A percentile compares a stretch with the other conserved stretches of the same genome.
Evolutionary conservation across 1,139 yeast species (phyloP).

Genomic region (Pichia sp.): DNA sequence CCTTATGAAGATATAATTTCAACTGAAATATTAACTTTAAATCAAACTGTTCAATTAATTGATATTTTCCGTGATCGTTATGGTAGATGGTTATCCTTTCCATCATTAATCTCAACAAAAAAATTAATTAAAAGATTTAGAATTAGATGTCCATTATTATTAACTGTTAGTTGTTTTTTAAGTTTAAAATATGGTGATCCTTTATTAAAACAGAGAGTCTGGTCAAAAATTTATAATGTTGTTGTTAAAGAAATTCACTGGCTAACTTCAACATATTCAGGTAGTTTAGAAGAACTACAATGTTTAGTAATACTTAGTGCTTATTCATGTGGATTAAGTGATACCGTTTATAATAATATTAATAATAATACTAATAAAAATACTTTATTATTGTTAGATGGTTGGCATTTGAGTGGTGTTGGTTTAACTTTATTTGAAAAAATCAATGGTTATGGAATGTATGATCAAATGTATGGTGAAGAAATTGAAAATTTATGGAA

Average conservation of each 20-base stretch:
- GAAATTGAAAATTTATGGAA: slow-evolving; percentile 9
- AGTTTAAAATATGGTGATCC: slow-evolving; percentile 49
- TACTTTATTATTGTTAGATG: slow-evolving; percentile 12
- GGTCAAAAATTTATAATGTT: slow-evolving; percentile 38
- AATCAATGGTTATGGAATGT: slow-evolving; percentile 13
- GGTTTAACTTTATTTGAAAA: slow-evolving; percentile 15
- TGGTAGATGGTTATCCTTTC: slow-evolving; percentile 76
- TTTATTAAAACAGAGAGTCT: slow-evolving; percentile 32
- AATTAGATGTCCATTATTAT: slow-evolving; percentile 50
- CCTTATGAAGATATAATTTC: slow-evolving; percentile 38
- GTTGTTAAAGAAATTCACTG: slow-evolving; percentile 38
- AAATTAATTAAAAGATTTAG: slow-evolving; percentile 48
- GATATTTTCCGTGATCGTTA: slow-evolving; percentile 59
- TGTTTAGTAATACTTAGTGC: slow-evolving; percentile 57
- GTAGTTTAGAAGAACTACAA: slow-evolving; percentile 53
- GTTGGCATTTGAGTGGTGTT: slow-evolving; percentile 13
- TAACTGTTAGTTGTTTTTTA: slow-evolving; percentile 61
- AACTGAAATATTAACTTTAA: slow-evolving; percentile 43
- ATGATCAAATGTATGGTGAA: slow-evolving; percentile 11
- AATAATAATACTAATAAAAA: not conserved
- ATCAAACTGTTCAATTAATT: slow-evolving; percentile 46
- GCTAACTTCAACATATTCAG: slow-evolving; percentile 33
- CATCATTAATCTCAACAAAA: slow-evolving; percentile 45
- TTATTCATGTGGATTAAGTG: slow-evolving; percentile 32
- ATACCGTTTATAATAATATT: not conserved